These are phyloP conservation scores for Leucaena leucocephala DNA, from an alignment of 306 rosid genomes.

Conservation along the genomic window DNA sequence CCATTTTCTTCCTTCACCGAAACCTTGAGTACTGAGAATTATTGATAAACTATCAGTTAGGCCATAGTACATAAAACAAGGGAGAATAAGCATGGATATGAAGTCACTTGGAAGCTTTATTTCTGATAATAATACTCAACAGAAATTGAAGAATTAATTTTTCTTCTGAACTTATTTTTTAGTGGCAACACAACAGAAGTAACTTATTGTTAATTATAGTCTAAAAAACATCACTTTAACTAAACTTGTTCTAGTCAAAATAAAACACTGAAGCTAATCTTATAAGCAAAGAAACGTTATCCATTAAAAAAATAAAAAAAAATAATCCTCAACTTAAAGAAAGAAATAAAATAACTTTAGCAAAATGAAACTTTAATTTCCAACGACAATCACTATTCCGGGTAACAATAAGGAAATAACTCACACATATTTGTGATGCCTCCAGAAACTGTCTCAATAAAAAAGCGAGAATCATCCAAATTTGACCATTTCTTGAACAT, in stretches of 20 bases:
- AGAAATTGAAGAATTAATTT: not conserved
- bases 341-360: not conserved
- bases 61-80: constrained; percentile 5
- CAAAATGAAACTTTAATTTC: not conserved
- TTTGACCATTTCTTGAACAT: constrained; percentile 79
- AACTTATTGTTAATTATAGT: not conserved
- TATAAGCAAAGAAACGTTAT: not conserved
- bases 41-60: constrained; percentile 27
- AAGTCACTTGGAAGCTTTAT: constrained; percentile 15
- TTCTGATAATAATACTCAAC: not conserved
- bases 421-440: constrained; percentile 93
- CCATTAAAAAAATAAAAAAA: not conserved
- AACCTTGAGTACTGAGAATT: constrained; percentile 73
- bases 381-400: not conserved
- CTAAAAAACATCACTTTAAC: not conserved
- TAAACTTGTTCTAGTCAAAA: not conserved
- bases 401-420: constrained; percentile 39
- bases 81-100: not conserved
- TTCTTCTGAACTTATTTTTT: not conserved
- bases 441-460: constrained; percentile 73
- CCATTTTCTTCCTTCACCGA: constrained; percentile 60
- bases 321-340: not conserved
- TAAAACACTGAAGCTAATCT: not conserved
- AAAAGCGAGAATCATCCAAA: constrained; percentile 67
- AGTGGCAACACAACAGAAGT: not conserved